Evolutionary conservation across 2,329 filamentous ascomycete species (phyloP), one percentile per base, ranked within the genome.

Genomic region (Phialocephala sp.): DNA sequence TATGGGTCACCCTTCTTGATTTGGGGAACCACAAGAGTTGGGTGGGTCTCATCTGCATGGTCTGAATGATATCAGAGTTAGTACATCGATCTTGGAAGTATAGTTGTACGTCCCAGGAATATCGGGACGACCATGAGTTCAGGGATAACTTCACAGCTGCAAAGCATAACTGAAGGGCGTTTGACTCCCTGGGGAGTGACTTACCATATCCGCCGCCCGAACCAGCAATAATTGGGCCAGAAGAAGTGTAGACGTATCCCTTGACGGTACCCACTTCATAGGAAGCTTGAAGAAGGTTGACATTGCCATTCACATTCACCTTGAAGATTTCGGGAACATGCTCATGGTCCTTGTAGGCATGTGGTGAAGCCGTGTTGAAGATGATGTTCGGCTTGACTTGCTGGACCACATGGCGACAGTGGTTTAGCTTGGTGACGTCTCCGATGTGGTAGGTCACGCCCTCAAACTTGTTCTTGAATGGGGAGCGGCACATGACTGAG

Each of bases 261-360:
- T 68, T 66, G 71, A 83, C 83, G 50, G 83, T 81, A 2, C 80
- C 80, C 3, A 78, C 76, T 69, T 83, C 79, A 69, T 81, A 79
- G 37, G 83, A 79, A 15, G 78, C 81, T 65, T 80, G 74, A 27
- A 85, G 72, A 59, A 85, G 72, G 59, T 75, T 81, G 72, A 81
- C 79, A 20, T 82, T 85, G 4, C 83, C 84, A 20, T 80, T 77
- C 18, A 85, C 79, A 63, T 85, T 85, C 70, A 85, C 82, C 71
- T 79, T 81, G 59, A 68, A 70, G 52, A 68, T 70, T 2, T 66
- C 59, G 6, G 64, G 56, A 8, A 66, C 68, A 59, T 66, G 64
- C 24, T 68, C 65, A 47, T 72, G 69, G 43, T 71, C 69, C 11
- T 66, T 68, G 72, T 80, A 60, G 66, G 80, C 76, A 12, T 82